Percentiles rank a stretch among this genome's conserved stretches.
phyloP scores from a whole-genome alignment of 1,139 yeast species.

The Scheffersomyces cryptocercus region DNA sequence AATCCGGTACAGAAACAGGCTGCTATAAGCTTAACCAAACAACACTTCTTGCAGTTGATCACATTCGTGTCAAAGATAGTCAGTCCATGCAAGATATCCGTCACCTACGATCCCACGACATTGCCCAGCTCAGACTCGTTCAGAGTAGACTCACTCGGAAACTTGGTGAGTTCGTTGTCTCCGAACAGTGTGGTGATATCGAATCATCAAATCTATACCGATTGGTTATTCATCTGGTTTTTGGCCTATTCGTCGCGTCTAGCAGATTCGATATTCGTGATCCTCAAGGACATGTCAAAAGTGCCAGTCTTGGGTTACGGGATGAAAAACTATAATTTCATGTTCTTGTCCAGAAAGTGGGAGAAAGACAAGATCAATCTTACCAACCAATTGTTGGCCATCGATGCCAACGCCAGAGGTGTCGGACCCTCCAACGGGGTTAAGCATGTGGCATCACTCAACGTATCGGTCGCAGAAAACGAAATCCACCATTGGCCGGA shows the following conservation, averaged over 20 bases:
- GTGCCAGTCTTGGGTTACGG: constrained; percentile 87
- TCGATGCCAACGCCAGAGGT: constrained; percentile 56
- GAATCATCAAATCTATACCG: constrained; percentile 92
- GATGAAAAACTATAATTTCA: constrained; percentile 76
- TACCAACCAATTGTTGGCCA: constrained; percentile 52
- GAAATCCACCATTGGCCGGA: constrained; percentile 38
- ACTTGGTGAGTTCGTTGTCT: constrained; percentile 33
- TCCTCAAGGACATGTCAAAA: constrained; percentile 73
- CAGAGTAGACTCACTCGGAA: constrained; percentile 20
- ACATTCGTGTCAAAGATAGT: constrained; percentile 43
- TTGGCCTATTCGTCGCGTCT: constrained; percentile 66
- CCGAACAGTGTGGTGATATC: constrained; percentile 66
- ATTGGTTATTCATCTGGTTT: constrained; percentile 96
- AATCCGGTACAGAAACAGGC: constrained; percentile 33
- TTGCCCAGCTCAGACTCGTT: constrained; percentile 18
- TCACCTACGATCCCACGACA: constrained; percentile 40
- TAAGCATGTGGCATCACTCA: constrained; percentile 29
- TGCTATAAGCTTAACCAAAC: constrained; percentile 48
- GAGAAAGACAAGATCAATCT: constrained; percentile 64
- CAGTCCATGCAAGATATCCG: constrained; percentile 41
- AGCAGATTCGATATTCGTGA: constrained; percentile 65
- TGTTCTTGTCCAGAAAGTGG: constrained; percentile 87
- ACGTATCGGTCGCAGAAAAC: constrained; percentile 10
- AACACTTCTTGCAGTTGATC: constrained; percentile 49
- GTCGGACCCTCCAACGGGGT: constrained; percentile 55